A percentile compares a stretch with the other conserved stretches of the same genome.
These are phyloP conservation scores for Leucoagaricus sp. DNA, from an alignment of 1,284 basidiomycete species.

Conservation along the genomic window DNA sequence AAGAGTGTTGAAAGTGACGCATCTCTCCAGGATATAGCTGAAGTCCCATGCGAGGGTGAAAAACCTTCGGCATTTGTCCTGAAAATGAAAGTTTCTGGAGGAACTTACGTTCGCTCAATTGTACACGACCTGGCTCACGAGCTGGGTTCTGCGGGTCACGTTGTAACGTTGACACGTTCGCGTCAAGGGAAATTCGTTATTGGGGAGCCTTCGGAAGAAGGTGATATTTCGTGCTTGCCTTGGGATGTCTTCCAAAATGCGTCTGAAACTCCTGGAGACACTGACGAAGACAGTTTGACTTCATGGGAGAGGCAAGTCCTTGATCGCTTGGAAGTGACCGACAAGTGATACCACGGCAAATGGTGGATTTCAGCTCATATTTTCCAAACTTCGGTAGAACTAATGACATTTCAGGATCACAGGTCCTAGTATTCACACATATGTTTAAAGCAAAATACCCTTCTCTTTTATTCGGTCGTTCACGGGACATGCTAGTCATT, in stretches of 20 bases:
- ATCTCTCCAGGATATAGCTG: conserved; percentile 36
- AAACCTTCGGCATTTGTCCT: conserved; percentile 82
- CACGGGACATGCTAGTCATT: conserved; percentile 1
- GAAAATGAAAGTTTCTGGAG: conserved; percentile 91
- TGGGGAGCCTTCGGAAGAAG: conserved; percentile 41
- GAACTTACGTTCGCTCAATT: conserved; percentile 94
- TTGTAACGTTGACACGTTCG: conserved; percentile 85
- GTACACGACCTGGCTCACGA: conserved; percentile 88
- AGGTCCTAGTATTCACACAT: background rate
- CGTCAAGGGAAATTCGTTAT: conserved; percentile 82
- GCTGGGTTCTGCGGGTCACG: conserved; percentile 86
- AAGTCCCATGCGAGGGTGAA: conserved; percentile 37
- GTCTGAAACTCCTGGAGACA: conserved; percentile 41
- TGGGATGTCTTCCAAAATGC: conserved; percentile 82
- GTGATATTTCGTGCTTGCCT: conserved; percentile 60
- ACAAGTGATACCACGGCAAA: conserved; percentile 23
- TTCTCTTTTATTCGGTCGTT: background rate
- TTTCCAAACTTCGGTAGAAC: conserved; percentile 12
- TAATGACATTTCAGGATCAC: conserved; percentile 7
- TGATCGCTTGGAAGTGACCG: conserved; percentile 58
- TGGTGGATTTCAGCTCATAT: background rate
- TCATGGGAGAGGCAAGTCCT: conserved; percentile 76
- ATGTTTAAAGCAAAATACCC: background rate
- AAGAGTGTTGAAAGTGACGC: conserved; percentile 42
- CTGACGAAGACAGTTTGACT: conserved; percentile 64